phyloP scores from a whole-genome alignment of 805 yeast species.

The Ogataea nitratoaversa region DNA sequence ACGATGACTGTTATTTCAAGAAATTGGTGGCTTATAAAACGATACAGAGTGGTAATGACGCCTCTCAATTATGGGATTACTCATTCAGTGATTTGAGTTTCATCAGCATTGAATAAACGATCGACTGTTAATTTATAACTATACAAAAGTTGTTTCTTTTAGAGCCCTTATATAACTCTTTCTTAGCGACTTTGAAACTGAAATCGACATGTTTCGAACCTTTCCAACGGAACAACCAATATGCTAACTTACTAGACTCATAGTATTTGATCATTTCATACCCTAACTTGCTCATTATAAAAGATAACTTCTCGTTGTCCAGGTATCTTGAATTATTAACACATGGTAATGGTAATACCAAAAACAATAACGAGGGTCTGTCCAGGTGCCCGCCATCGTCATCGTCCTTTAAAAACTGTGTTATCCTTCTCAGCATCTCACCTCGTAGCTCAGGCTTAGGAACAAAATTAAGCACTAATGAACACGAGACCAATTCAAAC shows the following conservation, averaged over 20 bases:
- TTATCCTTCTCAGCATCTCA: constrained; percentile 63
- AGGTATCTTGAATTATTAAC: constrained; percentile 77
- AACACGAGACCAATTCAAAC: constrained; percentile 72
- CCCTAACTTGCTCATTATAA: constrained; percentile 59
- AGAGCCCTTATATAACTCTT: constrained; percentile 51
- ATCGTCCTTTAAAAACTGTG: constrained; percentile 48
- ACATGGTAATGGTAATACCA: constrained; percentile 90
- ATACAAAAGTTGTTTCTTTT: constrained; percentile 70
- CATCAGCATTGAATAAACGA: constrained; percentile 3
- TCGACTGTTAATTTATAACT: constrained; percentile 19
- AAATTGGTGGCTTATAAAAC: background rate
- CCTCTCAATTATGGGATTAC: constrained; percentile 19
- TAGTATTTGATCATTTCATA: constrained; percentile 43
- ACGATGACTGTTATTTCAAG: constrained; percentile 13
- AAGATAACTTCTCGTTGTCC: constrained; percentile 36
- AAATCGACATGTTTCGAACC: constrained; percentile 23
- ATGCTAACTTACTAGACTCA: constrained; percentile 67
- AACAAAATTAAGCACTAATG: constrained; percentile 85
- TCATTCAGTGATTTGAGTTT: constrained; percentile 27
- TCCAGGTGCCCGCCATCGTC: too few relatives aligned
- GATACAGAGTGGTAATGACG: constrained; percentile 8
- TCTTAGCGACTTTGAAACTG: constrained; percentile 33
- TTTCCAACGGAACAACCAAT: constrained; percentile 58
- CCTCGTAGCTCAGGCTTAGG: constrained; percentile 71
- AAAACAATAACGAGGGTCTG: constrained; percentile 50